Base-by-base conservation (phyloP, 2,329 filamentous ascomycete genomes). In the Arthrinium puccinioides region DNA sequence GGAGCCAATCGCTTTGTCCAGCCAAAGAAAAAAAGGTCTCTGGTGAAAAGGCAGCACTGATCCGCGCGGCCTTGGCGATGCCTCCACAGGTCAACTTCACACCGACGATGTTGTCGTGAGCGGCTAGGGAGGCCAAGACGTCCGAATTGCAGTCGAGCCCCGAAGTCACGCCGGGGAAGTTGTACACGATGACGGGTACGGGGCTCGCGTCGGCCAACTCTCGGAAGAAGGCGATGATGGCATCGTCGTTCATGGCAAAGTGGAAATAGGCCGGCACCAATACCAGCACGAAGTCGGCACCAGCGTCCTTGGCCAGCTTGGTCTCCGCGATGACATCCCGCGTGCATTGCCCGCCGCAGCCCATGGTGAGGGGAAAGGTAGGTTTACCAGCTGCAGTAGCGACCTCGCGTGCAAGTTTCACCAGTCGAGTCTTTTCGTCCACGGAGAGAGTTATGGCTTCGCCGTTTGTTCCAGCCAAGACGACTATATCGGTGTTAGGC, bases 211-310 rank as follows among this genome's bases (percentile, higher is more conserved):
- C 66, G n/a, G 76, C 77, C 10, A 82, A 29, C 46, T 79, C 74
- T 32, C 66, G 62, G 59, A 84, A 86, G 59, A 82, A 84, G 16
- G 70, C 65, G 31, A 74, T 62, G 21, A 85, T 67, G 3, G 75
- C 72, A 9, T 74, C 72, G 40, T 69, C 65, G 36, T 63, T 72
- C 60, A 84, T 78, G 30, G 80, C 66, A 20, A 75, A 67, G 54
- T 81, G 76, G 60, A 84, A 87, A 61, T 85, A 86, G 47, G 73
- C 77, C n/a, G 82, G 81, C 9, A 80, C 78, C 7, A 86, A 69
- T 0, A 85, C 71, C 24, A 87, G 67, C 2, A 74, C 79, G 47
- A 76, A 83, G 56, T 85, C 78, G 42, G 78, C 81, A 21, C 82
- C 82, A 10, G 76, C 69, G 7, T 69, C 68, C 14, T 65, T 61